Evolutionary conservation across 2,329 filamentous ascomycete species (phyloP).

Genomic region (Arachnomyces sp.): DNA sequence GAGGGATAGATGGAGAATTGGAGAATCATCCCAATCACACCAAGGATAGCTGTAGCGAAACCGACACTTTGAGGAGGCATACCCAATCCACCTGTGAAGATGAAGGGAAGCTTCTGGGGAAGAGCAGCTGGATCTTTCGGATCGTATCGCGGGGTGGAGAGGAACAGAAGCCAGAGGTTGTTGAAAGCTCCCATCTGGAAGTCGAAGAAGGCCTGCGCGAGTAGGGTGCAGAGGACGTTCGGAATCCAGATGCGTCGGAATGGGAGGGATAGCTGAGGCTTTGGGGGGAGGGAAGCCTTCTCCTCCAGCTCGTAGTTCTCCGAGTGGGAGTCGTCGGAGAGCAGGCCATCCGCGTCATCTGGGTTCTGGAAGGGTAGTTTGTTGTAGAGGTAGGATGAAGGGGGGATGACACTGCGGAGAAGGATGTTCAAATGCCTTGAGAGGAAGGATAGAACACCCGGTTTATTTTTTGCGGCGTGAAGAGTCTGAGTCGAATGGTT

Average conservation of each 20-base stretch:
- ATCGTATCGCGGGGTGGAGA: constrained; percentile 59
- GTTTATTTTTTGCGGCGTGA: constrained; percentile 37
- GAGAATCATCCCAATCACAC: constrained; percentile 62
- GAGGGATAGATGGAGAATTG: constrained; percentile 63
- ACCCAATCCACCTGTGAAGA: constrained; percentile 64
- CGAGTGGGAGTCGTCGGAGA: constrained; percentile 23
- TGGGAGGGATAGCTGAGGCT: constrained; percentile 36
- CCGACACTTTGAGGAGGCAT: constrained; percentile 63
- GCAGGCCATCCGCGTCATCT: constrained; percentile 25
- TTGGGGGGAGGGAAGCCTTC: constrained; percentile 23
- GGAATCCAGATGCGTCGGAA: constrained; percentile 47
- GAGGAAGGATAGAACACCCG: constrained; percentile 35
- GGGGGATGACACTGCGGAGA: constrained; percentile 19
- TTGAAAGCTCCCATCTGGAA: constrained; percentile 68
- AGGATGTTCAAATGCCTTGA: constrained; percentile 22
- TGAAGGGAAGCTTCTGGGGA: constrained; percentile 41
- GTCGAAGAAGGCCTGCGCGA: constrained; percentile 61
- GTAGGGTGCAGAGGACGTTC: constrained; percentile 48
- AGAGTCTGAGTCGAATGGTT: constrained; percentile 34
- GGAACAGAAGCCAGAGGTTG: constrained; percentile 67
- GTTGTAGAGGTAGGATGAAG: constrained; percentile 25
- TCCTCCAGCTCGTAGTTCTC: constrained; percentile 31
- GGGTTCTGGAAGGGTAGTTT: constrained; percentile 27
- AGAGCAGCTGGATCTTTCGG: constrained; percentile 30
- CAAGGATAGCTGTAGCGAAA: constrained; percentile 65